Conservation (phyloP, 2,329 filamentous ascomycete genomes). For the Arthrobotrys sphaeroides region DNA sequence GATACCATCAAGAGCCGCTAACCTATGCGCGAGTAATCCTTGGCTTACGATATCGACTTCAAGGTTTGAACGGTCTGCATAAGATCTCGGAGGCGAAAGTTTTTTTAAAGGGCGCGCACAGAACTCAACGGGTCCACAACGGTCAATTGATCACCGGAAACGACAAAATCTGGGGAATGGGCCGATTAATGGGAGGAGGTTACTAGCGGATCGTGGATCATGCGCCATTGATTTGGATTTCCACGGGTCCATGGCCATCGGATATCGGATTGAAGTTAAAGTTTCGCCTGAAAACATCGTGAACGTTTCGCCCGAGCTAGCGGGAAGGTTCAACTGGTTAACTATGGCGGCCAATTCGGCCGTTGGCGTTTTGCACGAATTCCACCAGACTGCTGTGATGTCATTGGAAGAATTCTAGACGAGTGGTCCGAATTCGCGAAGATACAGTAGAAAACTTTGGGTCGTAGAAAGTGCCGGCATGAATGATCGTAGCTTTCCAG, state of each 20-base stretch:
- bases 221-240: too few relatives aligned
- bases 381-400: too few relatives aligned
- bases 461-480: too few relatives aligned
- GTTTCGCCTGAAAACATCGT: constrained; percentile 1
- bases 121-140: background rate
- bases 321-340: background rate
- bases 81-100: constrained; percentile 6
- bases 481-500: too few relatives aligned
- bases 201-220: background rate
- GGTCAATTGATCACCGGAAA: constrained; percentile 4
- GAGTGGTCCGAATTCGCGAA: too few relatives aligned
- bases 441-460: too few relatives aligned
- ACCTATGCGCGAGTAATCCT: background rate
- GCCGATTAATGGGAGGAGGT: background rate
- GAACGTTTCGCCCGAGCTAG: background rate
- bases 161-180: constrained; percentile 15
- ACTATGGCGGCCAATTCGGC: too few relatives aligned
- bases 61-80: constrained; percentile 5
- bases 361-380: too few relatives aligned
- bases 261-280: background rate
- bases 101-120: too few relatives aligned
- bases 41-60: constrained; percentile 8
- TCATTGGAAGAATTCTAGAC: too few relatives aligned
- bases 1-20: background rate
- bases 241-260: background rate